These are phyloP conservation scores for Arxiozyma bovina DNA, from an alignment of 1,139 yeast species.

Conservation along the genomic window DNA sequence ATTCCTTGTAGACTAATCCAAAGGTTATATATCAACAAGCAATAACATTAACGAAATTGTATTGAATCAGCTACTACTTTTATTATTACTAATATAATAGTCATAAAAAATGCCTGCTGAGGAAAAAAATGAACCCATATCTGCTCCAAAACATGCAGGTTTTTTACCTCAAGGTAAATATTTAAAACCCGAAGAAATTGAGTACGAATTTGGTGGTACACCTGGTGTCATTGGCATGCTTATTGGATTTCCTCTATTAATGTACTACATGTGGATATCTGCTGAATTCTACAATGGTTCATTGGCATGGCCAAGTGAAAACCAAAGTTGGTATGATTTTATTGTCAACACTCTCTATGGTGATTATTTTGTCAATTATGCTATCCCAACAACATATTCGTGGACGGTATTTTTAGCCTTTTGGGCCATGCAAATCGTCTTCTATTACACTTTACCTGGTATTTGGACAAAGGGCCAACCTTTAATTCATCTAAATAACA, in stretches of 20 bases:
- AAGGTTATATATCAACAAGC: background rate
- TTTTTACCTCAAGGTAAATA: conserved; percentile 33
- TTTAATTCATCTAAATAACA: conserved; percentile 64
- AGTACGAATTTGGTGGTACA: conserved; percentile 92
- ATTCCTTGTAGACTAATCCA: too few species aligned
- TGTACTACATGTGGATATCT: conserved; percentile 96
- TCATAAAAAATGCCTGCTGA: background rate
- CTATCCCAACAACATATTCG: conserved; percentile 58
- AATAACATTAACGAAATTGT: too few species aligned
- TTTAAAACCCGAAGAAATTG: conserved; percentile 38
- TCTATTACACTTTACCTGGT: conserved; percentile 88
- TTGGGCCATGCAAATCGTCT: conserved; percentile 58
- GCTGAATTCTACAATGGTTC: conserved; percentile 70
- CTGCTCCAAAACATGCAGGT: background rate
- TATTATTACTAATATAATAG: background rate
- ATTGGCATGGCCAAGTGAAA: conserved; percentile 58
- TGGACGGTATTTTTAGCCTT: conserved; percentile 67
- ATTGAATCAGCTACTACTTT: too few species aligned
- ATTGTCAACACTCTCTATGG: conserved; percentile 33
- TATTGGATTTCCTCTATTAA: conserved; percentile 80
- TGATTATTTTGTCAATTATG: conserved; percentile 40
- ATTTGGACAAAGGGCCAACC: conserved; percentile 94
- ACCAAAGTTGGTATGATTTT: conserved; percentile 53
- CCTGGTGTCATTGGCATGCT: conserved; percentile 91
- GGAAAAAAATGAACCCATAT: background rate